Base-by-base conservation (phyloP, 2,329 filamentous ascomycete species). In the Colletotrichum endophyticum region DNA sequence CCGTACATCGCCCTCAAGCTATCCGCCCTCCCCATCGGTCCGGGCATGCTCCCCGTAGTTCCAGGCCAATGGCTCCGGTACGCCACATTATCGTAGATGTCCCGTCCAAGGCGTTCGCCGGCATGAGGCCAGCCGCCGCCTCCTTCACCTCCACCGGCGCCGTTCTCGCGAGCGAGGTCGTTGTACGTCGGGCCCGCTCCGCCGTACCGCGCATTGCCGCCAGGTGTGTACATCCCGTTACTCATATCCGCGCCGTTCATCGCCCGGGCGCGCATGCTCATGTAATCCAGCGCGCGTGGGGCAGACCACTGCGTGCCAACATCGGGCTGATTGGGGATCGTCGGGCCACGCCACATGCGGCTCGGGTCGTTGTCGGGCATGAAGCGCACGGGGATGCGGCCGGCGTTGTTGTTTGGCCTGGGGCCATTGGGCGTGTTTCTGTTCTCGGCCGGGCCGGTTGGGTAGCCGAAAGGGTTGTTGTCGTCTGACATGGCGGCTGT, bases 101-200 rank as follows among this genome's bases (percentile, higher is more conserved):
- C 39, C 19, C 39, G 39, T 49, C 39, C 39, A 0, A 49, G 19
- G 39, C 39, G 39, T n/a, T 49, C 39, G 9, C 9, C 6, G 1
- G 39, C 19, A 12, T 49, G 39, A n/a, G 39, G 39, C 39, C 39
- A 49, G 39, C 39, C 39, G 19, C 39, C 39, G 9, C 39, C 39
- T 0, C 39, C 19, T 4, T 19, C 39, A 6, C 39, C 39, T 12
- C 39, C 39, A 22, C 39, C 19, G n/a, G 0, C 19, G 0, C 39
- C 39, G 6, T 49, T 49, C 39, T 49, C 39, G 9, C 39, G 39
- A 3, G 39, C 39, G 0, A 49, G 39, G 39, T 49, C 39, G 1
- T 49, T 49, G 19, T 49, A 49, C 0, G 39, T 49, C 39, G 39
- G 39, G 19, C 39, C 39, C 39, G 39, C 39, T 49, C 39, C 39